Conservation (phyloP, 2,329 filamentous ascomycete species). For the Fusarium marasasianum region DNA sequence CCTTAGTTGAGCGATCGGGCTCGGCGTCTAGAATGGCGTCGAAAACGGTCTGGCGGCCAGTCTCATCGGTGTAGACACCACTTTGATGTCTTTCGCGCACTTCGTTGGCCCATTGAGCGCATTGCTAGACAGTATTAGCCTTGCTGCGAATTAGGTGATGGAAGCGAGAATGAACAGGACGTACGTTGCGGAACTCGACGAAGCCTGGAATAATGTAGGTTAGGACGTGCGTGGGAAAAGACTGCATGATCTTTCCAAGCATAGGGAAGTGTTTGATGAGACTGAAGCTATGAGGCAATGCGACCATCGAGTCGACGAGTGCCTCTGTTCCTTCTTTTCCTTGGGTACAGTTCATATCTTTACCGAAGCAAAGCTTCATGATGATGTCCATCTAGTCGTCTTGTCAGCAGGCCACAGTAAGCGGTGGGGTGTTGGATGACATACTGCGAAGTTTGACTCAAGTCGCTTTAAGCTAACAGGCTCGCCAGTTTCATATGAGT, state of each 20-base stretch:
- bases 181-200: not conserved
- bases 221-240: rapidly evolving
- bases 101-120: not conserved
- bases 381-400: not conserved
- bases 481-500: not conserved
- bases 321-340: not conserved
- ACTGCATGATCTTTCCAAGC: not conserved
- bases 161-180: rapidly evolving
- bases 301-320: not conserved
- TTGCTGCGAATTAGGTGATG: no score
- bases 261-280: not conserved
- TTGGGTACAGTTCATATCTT: not conserved
- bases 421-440: rapidly evolving
- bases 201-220: not conserved
- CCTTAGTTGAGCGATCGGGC: not conserved
- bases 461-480: not conserved
- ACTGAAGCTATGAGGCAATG: not conserved
- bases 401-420: no score
- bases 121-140: not conserved
- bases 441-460: not conserved
- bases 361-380: not conserved
- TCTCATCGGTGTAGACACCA: not conserved
- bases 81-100: not conserved
- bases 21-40: not conserved
- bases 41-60: not conserved